phyloP scores from a whole-genome alignment of 768 basidiomycete genomes.

The Lactarius hatsudake region DNA sequence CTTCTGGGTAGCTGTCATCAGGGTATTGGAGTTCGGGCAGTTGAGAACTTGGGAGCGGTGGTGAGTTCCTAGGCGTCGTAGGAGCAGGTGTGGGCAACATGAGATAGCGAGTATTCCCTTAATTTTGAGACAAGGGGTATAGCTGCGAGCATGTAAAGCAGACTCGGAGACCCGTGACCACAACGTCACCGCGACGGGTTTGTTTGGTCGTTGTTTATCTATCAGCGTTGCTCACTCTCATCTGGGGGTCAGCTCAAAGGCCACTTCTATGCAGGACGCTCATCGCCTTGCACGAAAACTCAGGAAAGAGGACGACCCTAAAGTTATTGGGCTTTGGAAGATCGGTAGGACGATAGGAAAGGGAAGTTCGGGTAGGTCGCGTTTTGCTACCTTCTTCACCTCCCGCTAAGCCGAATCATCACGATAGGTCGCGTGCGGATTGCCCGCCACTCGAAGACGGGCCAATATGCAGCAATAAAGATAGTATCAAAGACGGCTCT shows the following conservation, averaged over 20 bases:
- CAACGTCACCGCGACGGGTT: slow-evolving; percentile 16
- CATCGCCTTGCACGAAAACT: slow-evolving; percentile 23
- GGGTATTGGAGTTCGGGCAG: neutral
- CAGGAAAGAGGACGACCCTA: slow-evolving; percentile 35
- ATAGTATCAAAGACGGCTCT: slow-evolving; percentile 79
- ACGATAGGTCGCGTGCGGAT: slow-evolving; percentile 81
- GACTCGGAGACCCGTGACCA: slow-evolving; percentile 9
- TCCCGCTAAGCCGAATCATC: neutral
- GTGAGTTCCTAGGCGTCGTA: slow-evolving; percentile 54
- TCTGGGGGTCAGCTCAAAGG: neutral
- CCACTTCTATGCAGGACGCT: slow-evolving; percentile 15
- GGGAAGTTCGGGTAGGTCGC: slow-evolving; percentile 47
- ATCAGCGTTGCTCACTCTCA: slow-evolving; percentile 1
- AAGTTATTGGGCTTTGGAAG: slow-evolving; percentile 52
- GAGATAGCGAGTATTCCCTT: slow-evolving; percentile 21
- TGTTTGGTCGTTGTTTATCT: slow-evolving; percentile 24
- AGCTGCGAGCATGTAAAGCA: neutral
- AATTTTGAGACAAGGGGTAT: neutral
- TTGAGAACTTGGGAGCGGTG: slow-evolving; percentile 22
- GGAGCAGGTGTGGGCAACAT: slow-evolving; percentile 72
- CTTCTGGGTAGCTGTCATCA: slow-evolving; percentile 41
- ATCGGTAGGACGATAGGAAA: slow-evolving; percentile 55
- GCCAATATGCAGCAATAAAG: slow-evolving; percentile 90
- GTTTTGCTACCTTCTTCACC: neutral
- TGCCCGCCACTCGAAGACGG: slow-evolving; percentile 83